Evolutionary conservation across 768 basidiomycete genomes (phyloP), one percentile per base, ranked within the genome.

Genomic region (Serendipita vermifera): DNA sequence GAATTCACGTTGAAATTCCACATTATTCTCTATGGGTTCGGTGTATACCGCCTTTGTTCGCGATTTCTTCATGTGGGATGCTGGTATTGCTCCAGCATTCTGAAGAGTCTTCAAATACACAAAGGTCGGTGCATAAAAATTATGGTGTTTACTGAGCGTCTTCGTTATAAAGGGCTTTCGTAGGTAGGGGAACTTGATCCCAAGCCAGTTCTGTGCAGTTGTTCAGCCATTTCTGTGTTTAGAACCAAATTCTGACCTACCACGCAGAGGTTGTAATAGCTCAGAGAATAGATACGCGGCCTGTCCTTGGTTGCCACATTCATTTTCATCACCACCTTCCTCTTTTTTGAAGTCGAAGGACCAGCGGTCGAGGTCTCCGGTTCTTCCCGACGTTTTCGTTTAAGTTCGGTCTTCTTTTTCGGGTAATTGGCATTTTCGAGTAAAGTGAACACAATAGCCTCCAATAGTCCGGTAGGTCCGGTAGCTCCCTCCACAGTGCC

Each of bases 371-470:
- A 59, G 17, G 17, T 70, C 4, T 39, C 63, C 15, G 69, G 75
- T 14, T 64, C 64, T 4, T 62, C 65, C 56, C 73, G 73, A n/a
- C 70, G 65, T 65, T 76, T 78, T 5, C 71, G 70, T 61, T 77
- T 77, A 5, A 62, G 68, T 24, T 64, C 66, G 31, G 29, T 17
- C 59, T 65, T 73, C 15, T 71, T 67, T 58, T 73, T 80, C 0
- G 85, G 84, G 61, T 85, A 85, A 13, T 66, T 62, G 0, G 76
- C 69, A 57, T 80, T 70, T 58, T 87, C 85, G 51, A 87, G 77
- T 0, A 88, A 72, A 5, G 68, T 61, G 51, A 84, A 78, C 6
- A 89, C 60, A 0, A 83, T 76, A 4, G 67, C 66, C 62, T 83
- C 76, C 33, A 79, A 71, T 60, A 1, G 70, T 69, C 3, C 61